Conservation (phyloP, 805 yeast genomes). For the Wickerhamomyces sydowiorum region DNA sequence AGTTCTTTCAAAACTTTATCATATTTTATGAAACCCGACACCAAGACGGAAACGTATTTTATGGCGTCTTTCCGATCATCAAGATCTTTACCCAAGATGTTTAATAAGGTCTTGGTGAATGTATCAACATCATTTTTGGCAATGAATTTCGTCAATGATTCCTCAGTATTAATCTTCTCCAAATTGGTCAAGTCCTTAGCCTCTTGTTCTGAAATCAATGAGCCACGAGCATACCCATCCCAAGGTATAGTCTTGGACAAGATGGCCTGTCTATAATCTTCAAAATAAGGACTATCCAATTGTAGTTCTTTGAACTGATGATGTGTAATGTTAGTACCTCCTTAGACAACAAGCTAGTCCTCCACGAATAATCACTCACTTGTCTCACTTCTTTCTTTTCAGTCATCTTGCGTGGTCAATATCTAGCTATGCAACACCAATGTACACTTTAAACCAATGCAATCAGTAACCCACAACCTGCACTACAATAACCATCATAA, state of each 20-base stretch:
- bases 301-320: constrained; percentile 27
- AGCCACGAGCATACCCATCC: constrained; percentile 83
- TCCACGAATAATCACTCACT: too few species aligned
- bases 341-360: too few species aligned
- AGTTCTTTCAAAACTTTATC: constrained; percentile 35
- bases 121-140: constrained; percentile 34
- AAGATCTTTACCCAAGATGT: constrained; percentile 44
- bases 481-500: too few species aligned
- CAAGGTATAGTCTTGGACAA: constrained; percentile 83
- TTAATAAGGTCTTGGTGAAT: constrained; percentile 50
- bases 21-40: constrained; percentile 45
- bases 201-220: constrained; percentile 59
- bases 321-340: neutral
- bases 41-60: constrained; percentile 55
- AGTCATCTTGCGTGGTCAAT: too few species aligned
- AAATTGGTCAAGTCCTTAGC: constrained; percentile 38
- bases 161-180: constrained; percentile 28
- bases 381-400: too few species aligned
- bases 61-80: constrained; percentile 52
- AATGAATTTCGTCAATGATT: constrained; percentile 35
- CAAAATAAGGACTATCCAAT: constrained; percentile 61
- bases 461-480: too few species aligned
- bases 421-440: too few species aligned
- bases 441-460: too few species aligned
- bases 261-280: constrained; percentile 60